Evolutionary conservation across 192 early-diverging fungal genomes (phyloP).

Genomic region (Piromyces finnis): DNA sequence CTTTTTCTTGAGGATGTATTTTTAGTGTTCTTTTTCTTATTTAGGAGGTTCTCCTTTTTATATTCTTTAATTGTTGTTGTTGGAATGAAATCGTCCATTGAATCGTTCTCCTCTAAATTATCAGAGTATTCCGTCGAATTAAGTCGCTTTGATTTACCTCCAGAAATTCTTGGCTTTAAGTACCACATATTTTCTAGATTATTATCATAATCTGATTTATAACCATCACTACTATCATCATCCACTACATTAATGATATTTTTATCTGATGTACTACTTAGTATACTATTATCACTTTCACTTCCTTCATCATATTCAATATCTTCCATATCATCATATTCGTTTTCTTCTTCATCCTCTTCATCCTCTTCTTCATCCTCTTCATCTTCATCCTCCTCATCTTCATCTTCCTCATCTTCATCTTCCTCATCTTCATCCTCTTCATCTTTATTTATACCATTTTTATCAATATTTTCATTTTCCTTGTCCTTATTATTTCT

Average conservation of each 20-base stretch:
- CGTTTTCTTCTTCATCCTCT: not conserved
- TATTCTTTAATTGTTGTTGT: too few species aligned
- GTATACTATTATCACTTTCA: not conserved
- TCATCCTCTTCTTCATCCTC: not conserved
- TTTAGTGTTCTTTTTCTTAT: not conserved
- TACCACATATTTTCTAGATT: not conserved
- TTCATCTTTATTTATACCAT: conserved; percentile 14
- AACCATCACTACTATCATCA: not conserved
- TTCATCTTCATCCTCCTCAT: conserved; percentile 25
- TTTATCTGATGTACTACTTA: not conserved
- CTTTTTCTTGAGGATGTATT: not conserved
- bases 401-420: conserved; percentile 29
- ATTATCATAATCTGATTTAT: not conserved
- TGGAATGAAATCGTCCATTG: too few species aligned
- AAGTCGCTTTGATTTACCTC: not conserved
- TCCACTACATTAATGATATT: not conserved
- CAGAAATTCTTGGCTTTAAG: not conserved
- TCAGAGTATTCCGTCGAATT: not conserved
- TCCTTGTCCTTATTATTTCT: not conserved
- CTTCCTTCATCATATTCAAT: not conserved
- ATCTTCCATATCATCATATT: not conserved
- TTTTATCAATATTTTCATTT: not conserved
- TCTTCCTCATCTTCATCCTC: conserved; percentile 12
- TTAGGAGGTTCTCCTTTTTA: not conserved
- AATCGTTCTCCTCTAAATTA: too few species aligned